Percentiles rank a stretch among this genome's conserved stretches.
Evolutionary conservation across 139 green algal genomes (phyloP).

Genomic region (Chlorella sorokiniana): DNA sequence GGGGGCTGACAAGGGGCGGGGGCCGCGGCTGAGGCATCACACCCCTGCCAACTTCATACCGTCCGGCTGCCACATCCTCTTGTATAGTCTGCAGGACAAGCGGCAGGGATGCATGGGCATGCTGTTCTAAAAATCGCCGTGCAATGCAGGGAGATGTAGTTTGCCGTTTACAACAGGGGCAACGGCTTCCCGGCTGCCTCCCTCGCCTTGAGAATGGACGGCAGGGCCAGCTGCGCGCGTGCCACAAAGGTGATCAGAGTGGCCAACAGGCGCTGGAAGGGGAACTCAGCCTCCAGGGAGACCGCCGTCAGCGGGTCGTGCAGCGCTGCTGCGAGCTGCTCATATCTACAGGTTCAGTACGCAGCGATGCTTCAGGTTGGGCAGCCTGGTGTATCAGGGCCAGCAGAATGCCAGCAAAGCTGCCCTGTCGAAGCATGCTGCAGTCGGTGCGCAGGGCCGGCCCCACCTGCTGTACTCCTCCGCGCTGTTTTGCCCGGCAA

Average conservation of each 20-base stretch:
- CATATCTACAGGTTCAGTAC: neutral
- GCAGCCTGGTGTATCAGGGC: neutral
- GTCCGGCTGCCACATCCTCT: neutral
- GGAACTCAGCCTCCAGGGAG: neutral
- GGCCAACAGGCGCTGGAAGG: neutral
- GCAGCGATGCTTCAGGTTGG: neutral
- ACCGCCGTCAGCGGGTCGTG: neutral
- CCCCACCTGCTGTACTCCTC: neutral
- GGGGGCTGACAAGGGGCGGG: neutral
- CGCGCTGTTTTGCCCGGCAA: neutral
- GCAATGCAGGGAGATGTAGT: too few species aligned
- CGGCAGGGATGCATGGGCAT: too few species aligned
- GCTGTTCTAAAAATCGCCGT: too few species aligned
- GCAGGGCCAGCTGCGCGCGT: neutral
- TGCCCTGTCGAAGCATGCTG: too few species aligned
- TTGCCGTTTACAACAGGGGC: conserved; percentile 1
- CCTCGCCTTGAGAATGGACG: neutral
- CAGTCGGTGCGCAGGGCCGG: too few species aligned
- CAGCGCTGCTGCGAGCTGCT: neutral
- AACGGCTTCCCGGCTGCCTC: too few species aligned
- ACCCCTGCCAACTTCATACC: neutral
- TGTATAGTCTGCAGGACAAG: neutral
- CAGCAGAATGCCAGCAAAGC: too few species aligned
- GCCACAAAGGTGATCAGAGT: neutral
- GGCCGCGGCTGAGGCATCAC: neutral